Base-by-base conservation (phyloP, 257 asterid species). In the Lavandula angustifolia region DNA sequence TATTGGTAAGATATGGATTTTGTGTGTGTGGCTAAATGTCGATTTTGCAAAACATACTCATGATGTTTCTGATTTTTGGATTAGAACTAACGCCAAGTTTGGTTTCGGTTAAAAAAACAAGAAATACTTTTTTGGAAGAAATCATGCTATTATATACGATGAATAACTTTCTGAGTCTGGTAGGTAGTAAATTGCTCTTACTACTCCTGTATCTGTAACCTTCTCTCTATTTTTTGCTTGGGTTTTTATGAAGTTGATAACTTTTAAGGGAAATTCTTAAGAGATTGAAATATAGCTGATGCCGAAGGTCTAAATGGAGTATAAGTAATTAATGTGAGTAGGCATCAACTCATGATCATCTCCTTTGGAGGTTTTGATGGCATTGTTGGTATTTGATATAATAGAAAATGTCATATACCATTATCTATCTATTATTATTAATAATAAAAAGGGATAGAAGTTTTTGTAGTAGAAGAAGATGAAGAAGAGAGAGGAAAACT, bases 221-320 rank as follows among this genome's bases (percentile, higher is more conserved):
- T 34, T 48, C 58, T 55, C 33, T 16, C 41, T 47, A 14, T 38
- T 48, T 6, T n/a, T 54, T 40, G 48, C 11, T 59, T 32, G 50
- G 48, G 46, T 44, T 59, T 7, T 68, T 17, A 74, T 54, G 9
- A 61, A 56, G 40, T 59, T 40, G 48, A 40, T 46, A 49, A 29
- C 33, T 57, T 22, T 41, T 35, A 11, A 43, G 60, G 3, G 50
- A 27, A 43, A 42, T 16, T 51, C 68, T 29, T 16, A 18, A 12
- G 51, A 54, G 31, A 41, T 60, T 61, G 59, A 48, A 54, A 53
- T 47, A 47, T 9, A 11, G 29, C 38, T 8, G 43, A 44, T 51
- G 29, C 14, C 37, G 35, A 17, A 34, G 42, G 44, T 50, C 1
- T 18, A 27, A 46, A 50, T 18, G 7, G 60, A 46, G 6, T 61